phyloP scores from a whole-genome alignment of 2,329 filamentous ascomycete species.

The Claviceps arundinis region DNA sequence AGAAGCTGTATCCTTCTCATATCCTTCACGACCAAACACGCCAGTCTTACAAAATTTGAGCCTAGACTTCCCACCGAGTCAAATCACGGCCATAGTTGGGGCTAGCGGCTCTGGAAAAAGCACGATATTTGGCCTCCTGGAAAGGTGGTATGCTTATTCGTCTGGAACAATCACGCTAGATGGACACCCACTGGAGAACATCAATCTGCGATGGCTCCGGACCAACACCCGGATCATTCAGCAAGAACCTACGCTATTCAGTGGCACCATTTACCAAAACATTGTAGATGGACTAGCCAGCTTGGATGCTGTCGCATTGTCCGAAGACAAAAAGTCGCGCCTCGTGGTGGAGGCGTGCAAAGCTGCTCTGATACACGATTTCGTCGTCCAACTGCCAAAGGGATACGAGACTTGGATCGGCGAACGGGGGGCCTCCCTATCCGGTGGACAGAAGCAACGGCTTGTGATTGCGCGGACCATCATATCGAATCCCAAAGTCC shows the following conservation, averaged over 20 bases:
- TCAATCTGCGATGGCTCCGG: slow-evolving; percentile 39
- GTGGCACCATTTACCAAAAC: slow-evolving; percentile 37
- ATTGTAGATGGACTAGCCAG: slow-evolving; percentile 31
- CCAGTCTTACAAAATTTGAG: not conserved
- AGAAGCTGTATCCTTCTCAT: slow-evolving; percentile 32
- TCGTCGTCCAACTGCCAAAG: slow-evolving; percentile 34
- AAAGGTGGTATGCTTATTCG: slow-evolving; percentile 44
- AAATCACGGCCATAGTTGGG: slow-evolving; percentile 42
- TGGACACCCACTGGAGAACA: slow-evolving; percentile 25
- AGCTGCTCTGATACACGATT: slow-evolving; percentile 39
- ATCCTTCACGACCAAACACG: slow-evolving; percentile 3
- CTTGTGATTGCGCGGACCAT: slow-evolving; percentile 55
- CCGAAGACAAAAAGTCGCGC: slow-evolving; percentile 25
- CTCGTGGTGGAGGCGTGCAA: slow-evolving; percentile 34
- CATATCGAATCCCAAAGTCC: slow-evolving; percentile 46
- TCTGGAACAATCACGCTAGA: slow-evolving; percentile 32
- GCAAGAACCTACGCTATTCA: slow-evolving; percentile 41
- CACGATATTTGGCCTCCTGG: slow-evolving; percentile 42
- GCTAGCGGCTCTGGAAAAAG: slow-evolving; percentile 46
- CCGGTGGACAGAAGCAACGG: slow-evolving; percentile 54
- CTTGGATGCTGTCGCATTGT: slow-evolving; percentile 4
- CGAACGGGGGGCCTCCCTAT: slow-evolving; percentile 50
- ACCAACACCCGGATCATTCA: slow-evolving; percentile 40
- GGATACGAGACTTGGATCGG: slow-evolving; percentile 51
- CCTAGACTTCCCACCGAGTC: slow-evolving; percentile 12